Percentiles rank a stretch among this genome's conserved stretches.
Conservation (phyloP, 2,329 filamentous ascomycete species). For the Verticillium nubilum region DNA sequence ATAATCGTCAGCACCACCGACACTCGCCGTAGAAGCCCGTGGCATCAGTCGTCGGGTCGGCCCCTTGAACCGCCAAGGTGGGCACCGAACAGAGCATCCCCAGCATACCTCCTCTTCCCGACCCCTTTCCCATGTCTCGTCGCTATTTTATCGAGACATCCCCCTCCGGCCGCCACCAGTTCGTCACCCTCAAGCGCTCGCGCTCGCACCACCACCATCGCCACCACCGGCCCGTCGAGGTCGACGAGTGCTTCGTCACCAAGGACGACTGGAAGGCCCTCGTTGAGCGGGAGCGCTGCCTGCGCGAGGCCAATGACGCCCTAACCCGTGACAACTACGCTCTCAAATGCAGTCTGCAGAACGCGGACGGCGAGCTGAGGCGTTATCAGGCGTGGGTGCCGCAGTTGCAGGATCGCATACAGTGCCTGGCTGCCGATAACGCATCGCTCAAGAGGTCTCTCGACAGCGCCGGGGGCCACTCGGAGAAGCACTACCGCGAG, state of each 20-base stretch:
- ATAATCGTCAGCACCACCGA: neutral
- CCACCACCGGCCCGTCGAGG: constrained; percentile 21
- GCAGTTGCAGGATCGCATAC: constrained; percentile 30
- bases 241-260: constrained; percentile 23
- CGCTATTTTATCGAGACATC: constrained; percentile 30
- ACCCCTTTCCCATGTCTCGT: constrained; percentile 24
- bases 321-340: constrained; percentile 22
- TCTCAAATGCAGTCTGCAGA: constrained; percentile 28
- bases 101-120: neutral
- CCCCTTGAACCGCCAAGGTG: constrained; percentile 7
- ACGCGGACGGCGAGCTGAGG: constrained; percentile 27
- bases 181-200: constrained; percentile 33
- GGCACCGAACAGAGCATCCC: constrained; percentile 8
- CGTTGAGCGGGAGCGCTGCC: constrained; percentile 27
- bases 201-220: constrained; percentile 26
- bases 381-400: constrained; percentile 27
- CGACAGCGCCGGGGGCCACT: constrained; percentile 24
- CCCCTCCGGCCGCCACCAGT: constrained; percentile 26
- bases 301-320: constrained; percentile 27
- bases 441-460: constrained; percentile 29
- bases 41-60: neutral
- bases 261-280: constrained; percentile 30
- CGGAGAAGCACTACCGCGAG: constrained; percentile 23
- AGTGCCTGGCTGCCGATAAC: constrained; percentile 31
- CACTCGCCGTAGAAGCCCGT: neutral